A percentile compares a stretch with the other conserved stretches of the same genome.
Evolutionary conservation across 2,329 filamentous ascomycete genomes (phyloP).

Genomic region (Colletotrichum caudatum): DNA sequence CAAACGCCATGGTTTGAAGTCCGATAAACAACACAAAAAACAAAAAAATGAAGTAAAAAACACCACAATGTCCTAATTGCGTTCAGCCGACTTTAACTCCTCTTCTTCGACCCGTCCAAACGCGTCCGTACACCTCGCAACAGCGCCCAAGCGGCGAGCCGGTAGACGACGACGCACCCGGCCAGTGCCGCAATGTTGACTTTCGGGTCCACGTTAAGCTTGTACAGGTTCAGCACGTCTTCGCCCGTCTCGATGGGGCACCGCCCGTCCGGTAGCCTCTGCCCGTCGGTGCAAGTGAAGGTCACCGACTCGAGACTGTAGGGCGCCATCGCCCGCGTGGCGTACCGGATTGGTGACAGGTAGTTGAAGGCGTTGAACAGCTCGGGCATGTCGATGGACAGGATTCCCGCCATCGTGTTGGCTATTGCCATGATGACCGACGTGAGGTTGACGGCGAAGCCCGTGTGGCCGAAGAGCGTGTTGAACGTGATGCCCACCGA

Average conservation of each 20-base stretch:
- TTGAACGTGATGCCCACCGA: conserved; percentile 85
- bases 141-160: conserved; percentile 71
- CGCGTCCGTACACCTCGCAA: conserved; percentile 66
- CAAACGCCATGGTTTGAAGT: background rate
- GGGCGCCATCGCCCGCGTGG: conserved; percentile 73
- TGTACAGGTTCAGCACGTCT: conserved; percentile 76
- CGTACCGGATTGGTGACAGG: conserved; percentile 78
- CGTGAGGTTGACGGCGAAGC: conserved; percentile 81
- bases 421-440: conserved; percentile 77
- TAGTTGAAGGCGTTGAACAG: conserved; percentile 78
- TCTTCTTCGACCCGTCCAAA: conserved; percentile 55
- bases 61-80: too few relatives aligned
- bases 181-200: conserved; percentile 73
- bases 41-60: too few relatives aligned
- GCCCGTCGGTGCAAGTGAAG: conserved; percentile 73
- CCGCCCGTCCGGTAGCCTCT: conserved; percentile 68
- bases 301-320: conserved; percentile 71
- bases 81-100: conserved; percentile 10
- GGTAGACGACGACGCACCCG: conserved; percentile 73
- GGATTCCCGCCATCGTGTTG: conserved; percentile 77
- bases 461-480: conserved; percentile 78
- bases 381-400: conserved; percentile 76
- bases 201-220: conserved; percentile 70
- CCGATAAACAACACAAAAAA: too few relatives aligned
- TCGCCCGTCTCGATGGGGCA: conserved; percentile 76